Conservation (phyloP, 164 flowering plant species). For the Warburgia ugandensis region DNA sequence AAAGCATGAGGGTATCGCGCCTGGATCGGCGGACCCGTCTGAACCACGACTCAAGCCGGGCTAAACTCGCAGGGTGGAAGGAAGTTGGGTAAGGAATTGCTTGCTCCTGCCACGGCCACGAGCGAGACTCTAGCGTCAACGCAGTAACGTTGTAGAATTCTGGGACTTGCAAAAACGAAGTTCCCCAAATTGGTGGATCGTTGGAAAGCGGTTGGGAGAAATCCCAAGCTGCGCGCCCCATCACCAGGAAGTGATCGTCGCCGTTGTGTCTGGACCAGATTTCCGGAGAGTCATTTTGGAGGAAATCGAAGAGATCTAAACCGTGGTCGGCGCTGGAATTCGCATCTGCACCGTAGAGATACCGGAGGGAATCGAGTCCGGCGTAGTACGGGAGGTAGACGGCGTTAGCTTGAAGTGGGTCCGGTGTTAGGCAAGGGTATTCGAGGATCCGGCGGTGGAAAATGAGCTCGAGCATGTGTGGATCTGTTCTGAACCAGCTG, state of each 20-base stretch:
- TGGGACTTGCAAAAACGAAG: conserved; percentile 70
- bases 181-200: conserved; percentile 77
- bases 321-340: conserved; percentile 48
- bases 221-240: conserved; percentile 93
- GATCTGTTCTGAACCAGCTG: conserved; percentile 89
- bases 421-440: conserved; percentile 78
- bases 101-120: conserved; percentile 94
- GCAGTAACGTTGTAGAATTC: conserved; percentile 79
- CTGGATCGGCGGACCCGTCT: conserved; percentile 42
- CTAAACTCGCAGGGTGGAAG: conserved; percentile 65
- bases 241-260: conserved; percentile 75
- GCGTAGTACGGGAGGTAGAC: conserved; percentile 81
- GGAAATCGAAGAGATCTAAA: conserved; percentile 33
- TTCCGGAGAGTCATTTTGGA: conserved; percentile 28
- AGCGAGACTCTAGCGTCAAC: conserved; percentile 51
- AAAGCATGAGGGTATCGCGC: conserved; percentile 51
- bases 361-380: conserved; percentile 54
- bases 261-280: conserved; percentile 52
- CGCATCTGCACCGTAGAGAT: conserved; percentile 61
- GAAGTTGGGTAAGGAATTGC: conserved; percentile 88
- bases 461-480: conserved; percentile 61
- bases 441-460: conserved; percentile 91
- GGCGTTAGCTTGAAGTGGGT: conserved; percentile 58
- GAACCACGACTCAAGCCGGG: conserved; percentile 51
- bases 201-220: conserved; percentile 49